Percentiles rank a stretch among this genome's conserved stretches.
Conservation (phyloP, 805 yeast species). For the Grigorovia transvaalensis region DNA sequence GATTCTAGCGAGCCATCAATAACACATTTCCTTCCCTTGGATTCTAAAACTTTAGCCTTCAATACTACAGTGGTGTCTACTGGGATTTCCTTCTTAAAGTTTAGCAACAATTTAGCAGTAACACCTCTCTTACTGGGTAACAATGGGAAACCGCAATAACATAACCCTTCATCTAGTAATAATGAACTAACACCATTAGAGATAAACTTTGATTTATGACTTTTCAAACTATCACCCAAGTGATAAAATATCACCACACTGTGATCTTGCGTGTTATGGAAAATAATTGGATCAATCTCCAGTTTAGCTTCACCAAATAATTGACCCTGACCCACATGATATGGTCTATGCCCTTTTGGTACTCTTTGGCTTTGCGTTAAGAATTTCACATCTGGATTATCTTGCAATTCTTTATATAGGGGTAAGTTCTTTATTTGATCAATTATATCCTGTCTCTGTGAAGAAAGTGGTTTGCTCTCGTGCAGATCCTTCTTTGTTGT, state of each 20-base stretch:
- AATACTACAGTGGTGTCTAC: constrained; percentile 58
- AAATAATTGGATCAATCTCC: constrained; percentile 68
- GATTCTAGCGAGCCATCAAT: constrained; percentile 59
- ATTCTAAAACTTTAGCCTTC: constrained; percentile 52
- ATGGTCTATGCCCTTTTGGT: constrained; percentile 47
- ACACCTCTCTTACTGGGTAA: constrained; percentile 81
- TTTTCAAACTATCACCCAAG: constrained; percentile 49
- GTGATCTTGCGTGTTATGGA: constrained; percentile 39
- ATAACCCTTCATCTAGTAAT: constrained; percentile 72
- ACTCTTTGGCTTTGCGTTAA: constrained; percentile 34
- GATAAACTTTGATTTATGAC: constrained; percentile 61
- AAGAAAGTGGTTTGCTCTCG: constrained; percentile 4
- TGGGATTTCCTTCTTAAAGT: constrained; percentile 40
- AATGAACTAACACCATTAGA: constrained; percentile 78
- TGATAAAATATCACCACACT: constrained; percentile 59
- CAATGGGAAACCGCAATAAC: constrained; percentile 74
- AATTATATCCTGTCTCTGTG: constrained; percentile 24
- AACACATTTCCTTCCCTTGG: constrained; percentile 71
- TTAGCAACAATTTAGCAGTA: constrained; percentile 64
- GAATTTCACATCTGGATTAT: constrained; percentile 11
- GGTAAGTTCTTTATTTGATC: constrained; percentile 10
- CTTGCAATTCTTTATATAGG: constrained; percentile 15
- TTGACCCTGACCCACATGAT: constrained; percentile 65
- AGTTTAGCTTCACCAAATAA: constrained; percentile 56
- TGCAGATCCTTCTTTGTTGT: not conserved